A percentile compares a stretch with the other conserved stretches of the same genome.
phyloP scores from a whole-genome alignment of 2,329 filamentous ascomycete genomes.

The Claviceps monticola region DNA sequence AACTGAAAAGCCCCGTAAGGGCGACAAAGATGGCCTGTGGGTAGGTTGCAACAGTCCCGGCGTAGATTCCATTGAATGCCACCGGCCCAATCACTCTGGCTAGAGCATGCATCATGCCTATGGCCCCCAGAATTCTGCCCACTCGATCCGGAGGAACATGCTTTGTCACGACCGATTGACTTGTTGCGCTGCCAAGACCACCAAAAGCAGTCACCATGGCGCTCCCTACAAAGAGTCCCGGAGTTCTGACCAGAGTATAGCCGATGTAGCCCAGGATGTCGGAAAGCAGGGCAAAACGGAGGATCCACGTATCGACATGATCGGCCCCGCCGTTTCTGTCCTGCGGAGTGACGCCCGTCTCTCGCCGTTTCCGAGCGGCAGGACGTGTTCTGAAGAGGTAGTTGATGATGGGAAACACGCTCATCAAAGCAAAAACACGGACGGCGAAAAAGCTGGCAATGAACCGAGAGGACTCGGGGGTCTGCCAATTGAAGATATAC shows the following conservation, averaged over 20 bases:
- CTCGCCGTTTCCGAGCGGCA: slow-evolving; percentile 25
- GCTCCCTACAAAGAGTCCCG: slow-evolving; percentile 52
- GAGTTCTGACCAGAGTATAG: slow-evolving; percentile 52
- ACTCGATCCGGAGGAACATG: slow-evolving; percentile 74
- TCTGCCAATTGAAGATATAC: slow-evolving; percentile 70
- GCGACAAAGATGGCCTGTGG: slow-evolving; percentile 76
- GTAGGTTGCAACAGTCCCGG: slow-evolving; percentile 61
- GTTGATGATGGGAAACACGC: slow-evolving; percentile 63
- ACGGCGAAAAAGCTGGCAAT: slow-evolving; percentile 66
- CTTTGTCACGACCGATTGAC: slow-evolving; percentile 77
- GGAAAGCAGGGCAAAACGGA: slow-evolving; percentile 61
- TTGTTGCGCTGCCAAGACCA: slow-evolving; percentile 71
- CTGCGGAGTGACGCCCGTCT: slow-evolving; percentile 19
- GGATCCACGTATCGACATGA: slow-evolving; percentile 59
- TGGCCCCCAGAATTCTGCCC: slow-evolving; percentile 78
- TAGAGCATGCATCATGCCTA: slow-evolving; percentile 72
- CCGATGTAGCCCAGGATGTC: slow-evolving; percentile 66
- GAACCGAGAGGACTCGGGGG: slow-evolving; percentile 65
- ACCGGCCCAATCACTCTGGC: slow-evolving; percentile 67
- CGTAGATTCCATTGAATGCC: slow-evolving; percentile 77
- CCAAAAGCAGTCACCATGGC: slow-evolving; percentile 65
- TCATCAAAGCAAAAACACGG: slow-evolving; percentile 62
- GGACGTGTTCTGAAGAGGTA: slow-evolving; percentile 53
- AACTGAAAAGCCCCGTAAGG: slow-evolving; percentile 49
- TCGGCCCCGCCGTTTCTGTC: slow-evolving; percentile 58